Conservation (phyloP, 441 rosid species). For the Eruca vesicaria region DNA sequence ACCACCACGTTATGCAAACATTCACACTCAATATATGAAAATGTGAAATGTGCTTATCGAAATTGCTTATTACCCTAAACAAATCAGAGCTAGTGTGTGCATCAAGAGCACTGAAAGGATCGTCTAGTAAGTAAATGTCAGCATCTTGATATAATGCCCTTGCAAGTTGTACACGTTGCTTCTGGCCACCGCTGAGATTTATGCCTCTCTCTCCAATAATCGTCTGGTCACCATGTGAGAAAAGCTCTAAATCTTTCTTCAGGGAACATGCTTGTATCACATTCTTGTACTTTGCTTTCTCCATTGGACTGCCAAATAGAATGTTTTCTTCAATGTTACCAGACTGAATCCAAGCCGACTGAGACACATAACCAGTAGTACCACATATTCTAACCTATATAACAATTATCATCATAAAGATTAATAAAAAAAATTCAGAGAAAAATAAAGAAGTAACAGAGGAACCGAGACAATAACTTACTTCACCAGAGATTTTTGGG, state of each 20-base stretch:
- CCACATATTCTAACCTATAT: slow-evolving; percentile 91
- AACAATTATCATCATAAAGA: slow-evolving; percentile 24
- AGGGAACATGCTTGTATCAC: slow-evolving; percentile 94
- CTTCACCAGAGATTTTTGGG: slow-evolving; percentile 95
- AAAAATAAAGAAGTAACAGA: neutral
- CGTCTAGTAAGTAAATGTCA: slow-evolving; percentile 94
- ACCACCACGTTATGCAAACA: neutral
- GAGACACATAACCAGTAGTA: slow-evolving; percentile 93
- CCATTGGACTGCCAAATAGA: slow-evolving; percentile 97
- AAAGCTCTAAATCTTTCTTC: slow-evolving; percentile 93
- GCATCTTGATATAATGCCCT: slow-evolving; percentile 99
- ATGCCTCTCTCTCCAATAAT: slow-evolving; percentile 99
- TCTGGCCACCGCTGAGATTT: slow-evolving; percentile 98
- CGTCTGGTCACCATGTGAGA: slow-evolving; percentile 98
- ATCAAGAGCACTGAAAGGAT: slow-evolving; percentile 99
- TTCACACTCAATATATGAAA: slow-evolving; percentile 11
- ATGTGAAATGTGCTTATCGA: neutral
- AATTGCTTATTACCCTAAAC: slow-evolving; percentile 65
- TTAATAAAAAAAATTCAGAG: slow-evolving; percentile 18
- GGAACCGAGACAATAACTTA: slow-evolving; percentile 43
- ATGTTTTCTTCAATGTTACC: slow-evolving; percentile 99
- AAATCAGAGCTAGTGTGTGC: slow-evolving; percentile 97
- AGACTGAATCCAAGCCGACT: slow-evolving; percentile 99
- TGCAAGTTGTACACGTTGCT: slow-evolving; percentile 98
- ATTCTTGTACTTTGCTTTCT: slow-evolving; percentile 85